These are phyloP conservation scores for Dioscorea cayenensis DNA, from an alignment of 116 monocot genomes.

Conservation along the genomic window DNA sequence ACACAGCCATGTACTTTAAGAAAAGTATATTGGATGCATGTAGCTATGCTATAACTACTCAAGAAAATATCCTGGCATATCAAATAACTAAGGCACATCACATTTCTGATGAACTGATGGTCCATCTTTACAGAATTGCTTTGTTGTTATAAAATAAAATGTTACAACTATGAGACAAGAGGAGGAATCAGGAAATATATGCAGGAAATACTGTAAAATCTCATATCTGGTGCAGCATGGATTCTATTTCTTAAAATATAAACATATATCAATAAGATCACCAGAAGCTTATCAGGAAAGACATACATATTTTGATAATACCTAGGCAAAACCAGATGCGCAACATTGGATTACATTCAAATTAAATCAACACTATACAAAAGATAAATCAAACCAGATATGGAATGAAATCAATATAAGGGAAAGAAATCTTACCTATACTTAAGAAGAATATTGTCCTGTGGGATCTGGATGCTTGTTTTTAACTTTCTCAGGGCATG, in stretches of 20 bases:
- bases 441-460: constrained; percentile 95
- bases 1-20: too few relatives aligned
- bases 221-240: too few relatives aligned
- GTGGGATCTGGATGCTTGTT: constrained; percentile 98
- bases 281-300: background rate
- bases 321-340: background rate
- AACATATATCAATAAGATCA: background rate
- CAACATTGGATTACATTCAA: background rate
- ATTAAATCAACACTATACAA: background rate
- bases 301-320: background rate
- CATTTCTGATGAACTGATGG: too few relatives aligned
- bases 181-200: too few relatives aligned
- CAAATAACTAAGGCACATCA: too few relatives aligned
- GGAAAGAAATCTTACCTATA: constrained; percentile 65
- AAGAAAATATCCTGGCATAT: too few relatives aligned
- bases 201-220: too few relatives aligned
- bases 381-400: background rate
- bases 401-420: background rate
- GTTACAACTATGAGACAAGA: too few relatives aligned
- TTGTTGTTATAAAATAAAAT: too few relatives aligned
- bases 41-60: too few relatives aligned
- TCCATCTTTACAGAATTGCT: too few relatives aligned
- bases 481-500: constrained; percentile 97
- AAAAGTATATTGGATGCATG: too few relatives aligned
- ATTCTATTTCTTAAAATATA: background rate